phyloP scores from a whole-genome alignment of 2,329 filamentous ascomycete species.

The Ascochyta pisi region DNA sequence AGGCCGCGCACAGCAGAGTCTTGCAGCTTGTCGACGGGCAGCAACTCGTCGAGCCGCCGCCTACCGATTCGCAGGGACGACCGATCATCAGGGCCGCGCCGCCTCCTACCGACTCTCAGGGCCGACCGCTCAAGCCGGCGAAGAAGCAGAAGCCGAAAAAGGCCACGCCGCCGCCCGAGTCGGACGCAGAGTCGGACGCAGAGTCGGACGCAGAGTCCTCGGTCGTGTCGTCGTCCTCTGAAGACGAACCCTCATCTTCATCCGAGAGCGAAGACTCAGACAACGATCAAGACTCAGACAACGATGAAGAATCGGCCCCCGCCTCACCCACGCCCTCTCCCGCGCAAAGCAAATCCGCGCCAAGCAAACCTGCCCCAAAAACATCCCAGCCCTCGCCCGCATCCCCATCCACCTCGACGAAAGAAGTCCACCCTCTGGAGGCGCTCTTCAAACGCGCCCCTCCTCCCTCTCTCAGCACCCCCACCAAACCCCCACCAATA shows the following conservation, averaged over 20 bases:
- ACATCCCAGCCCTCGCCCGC: slow-evolving; percentile 17
- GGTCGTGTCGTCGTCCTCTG: slow-evolving; percentile 47
- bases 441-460: slow-evolving; percentile 83
- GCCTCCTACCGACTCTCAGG: slow-evolving; percentile 18
- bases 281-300: slow-evolving; percentile 25
- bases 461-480: slow-evolving; percentile 37
- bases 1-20: slow-evolving; percentile 42
- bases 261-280: slow-evolving; percentile 25
- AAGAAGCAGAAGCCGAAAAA: slow-evolving; percentile 33
- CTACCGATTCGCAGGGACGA: slow-evolving; percentile 24
- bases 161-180: slow-evolving; percentile 32
- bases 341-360: slow-evolving; percentile 17
- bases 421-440: slow-evolving; percentile 81
- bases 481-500: slow-evolving; percentile 48
- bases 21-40: slow-evolving; percentile 41
- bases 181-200: slow-evolving; percentile 34
- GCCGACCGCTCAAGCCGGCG: slow-evolving; percentile 21
- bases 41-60: slow-evolving; percentile 17
- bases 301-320: slow-evolving; percentile 17
- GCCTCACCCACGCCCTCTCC: slow-evolving; percentile 24
- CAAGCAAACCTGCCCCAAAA: slow-evolving; percentile 23
- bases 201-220: slow-evolving; percentile 43
- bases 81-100: slow-evolving; percentile 29
- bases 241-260: slow-evolving; percentile 34
- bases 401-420: slow-evolving; percentile 27